phyloP scores from a whole-genome alignment of 352 stramenopile species.

The Pythium aquatile region DNA sequence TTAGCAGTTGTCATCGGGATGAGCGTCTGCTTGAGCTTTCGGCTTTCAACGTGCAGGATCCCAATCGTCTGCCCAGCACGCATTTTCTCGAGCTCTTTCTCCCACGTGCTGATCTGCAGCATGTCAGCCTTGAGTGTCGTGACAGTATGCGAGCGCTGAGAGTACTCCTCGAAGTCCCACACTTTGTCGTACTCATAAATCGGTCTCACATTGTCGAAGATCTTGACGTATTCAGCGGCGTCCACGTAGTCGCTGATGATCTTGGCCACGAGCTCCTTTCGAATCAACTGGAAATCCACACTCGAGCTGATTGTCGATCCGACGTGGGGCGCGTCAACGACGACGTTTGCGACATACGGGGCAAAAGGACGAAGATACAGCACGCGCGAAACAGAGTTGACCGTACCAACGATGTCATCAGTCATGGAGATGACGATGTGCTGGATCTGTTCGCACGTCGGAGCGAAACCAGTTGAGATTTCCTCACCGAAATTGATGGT shows the following conservation, averaged over 20 bases:
- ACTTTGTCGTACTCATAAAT: constrained; percentile 91
- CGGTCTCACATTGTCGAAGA: constrained; percentile 90
- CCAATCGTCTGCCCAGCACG: constrained; percentile 88
- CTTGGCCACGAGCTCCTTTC: constrained; percentile 77
- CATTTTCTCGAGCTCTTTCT: constrained; percentile 95
- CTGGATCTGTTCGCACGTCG: constrained; percentile 88
- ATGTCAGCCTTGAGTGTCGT: constrained; percentile 88
- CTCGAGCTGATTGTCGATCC: constrained; percentile 72
- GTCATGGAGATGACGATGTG: constrained; percentile 87
- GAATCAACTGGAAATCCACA: constrained; percentile 72
- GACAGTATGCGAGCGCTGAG: constrained; percentile 78
- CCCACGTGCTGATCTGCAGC: constrained; percentile 89
- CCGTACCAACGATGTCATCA: constrained; percentile 86
- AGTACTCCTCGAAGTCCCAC: constrained; percentile 90
- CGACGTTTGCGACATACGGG: constrained; percentile 60
- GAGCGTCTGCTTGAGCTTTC: constrained; percentile 92
- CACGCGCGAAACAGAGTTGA: constrained; percentile 88
- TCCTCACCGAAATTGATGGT: constrained; percentile 89
- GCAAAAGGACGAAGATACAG: constrained; percentile 88
- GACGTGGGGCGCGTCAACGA: constrained; percentile 75
- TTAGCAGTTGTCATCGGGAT: constrained; percentile 92
- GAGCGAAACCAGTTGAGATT: constrained; percentile 72
- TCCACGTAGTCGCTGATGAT: constrained; percentile 86
- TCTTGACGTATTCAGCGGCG: constrained; percentile 89
- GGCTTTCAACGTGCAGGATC: constrained; percentile 91